Conservation (phyloP, 352 stramenopile species). For the Globisporangium okanoganense region DNA sequence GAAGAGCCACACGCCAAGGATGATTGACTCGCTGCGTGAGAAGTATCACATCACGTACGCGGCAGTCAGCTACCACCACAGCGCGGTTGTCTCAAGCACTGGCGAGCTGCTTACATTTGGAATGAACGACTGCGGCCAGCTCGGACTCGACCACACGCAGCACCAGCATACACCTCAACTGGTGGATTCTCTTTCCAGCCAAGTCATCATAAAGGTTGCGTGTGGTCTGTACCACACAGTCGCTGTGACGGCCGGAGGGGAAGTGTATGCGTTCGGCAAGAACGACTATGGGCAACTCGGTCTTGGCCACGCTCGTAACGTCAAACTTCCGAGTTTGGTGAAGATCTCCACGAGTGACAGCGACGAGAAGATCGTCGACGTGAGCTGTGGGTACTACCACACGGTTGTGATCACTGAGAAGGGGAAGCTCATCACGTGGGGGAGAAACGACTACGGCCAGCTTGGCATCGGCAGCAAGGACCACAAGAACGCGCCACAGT, state of each 20-base stretch:
- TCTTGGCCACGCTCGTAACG: constrained; percentile 71
- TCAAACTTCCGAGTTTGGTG: constrained; percentile 67
- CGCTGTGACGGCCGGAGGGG: constrained; percentile 50
- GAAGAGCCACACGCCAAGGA: constrained; percentile 78
- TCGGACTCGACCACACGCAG: constrained; percentile 78
- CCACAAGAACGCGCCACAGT: constrained; percentile 79
- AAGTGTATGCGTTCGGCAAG: constrained; percentile 83
- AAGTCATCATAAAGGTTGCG: constrained; percentile 64
- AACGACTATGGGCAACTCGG: constrained; percentile 87
- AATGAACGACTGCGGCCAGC: constrained; percentile 87
- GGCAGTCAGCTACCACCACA: constrained; percentile 86
- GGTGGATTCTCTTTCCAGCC: constrained; percentile 62
- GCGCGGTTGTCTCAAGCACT: constrained; percentile 68
- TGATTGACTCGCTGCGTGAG: constrained; percentile 81
- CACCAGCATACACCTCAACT: constrained; percentile 85
- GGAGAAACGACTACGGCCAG: constrained; percentile 84
- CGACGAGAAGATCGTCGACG: constrained; percentile 73
- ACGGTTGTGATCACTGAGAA: constrained; percentile 76
- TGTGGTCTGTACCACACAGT: constrained; percentile 85
- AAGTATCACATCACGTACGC: constrained; percentile 76
- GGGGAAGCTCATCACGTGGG: constrained; percentile 83
- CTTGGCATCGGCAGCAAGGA: constrained; percentile 87
- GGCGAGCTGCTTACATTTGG: constrained; percentile 83
- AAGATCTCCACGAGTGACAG: constrained; percentile 60
- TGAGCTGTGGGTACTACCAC: constrained; percentile 87